Percentiles rank a stretch among this genome's conserved stretches.
Conservation (phyloP, 2,329 filamentous ascomycete genomes). For the Aspergillus alliaceus region DNA sequence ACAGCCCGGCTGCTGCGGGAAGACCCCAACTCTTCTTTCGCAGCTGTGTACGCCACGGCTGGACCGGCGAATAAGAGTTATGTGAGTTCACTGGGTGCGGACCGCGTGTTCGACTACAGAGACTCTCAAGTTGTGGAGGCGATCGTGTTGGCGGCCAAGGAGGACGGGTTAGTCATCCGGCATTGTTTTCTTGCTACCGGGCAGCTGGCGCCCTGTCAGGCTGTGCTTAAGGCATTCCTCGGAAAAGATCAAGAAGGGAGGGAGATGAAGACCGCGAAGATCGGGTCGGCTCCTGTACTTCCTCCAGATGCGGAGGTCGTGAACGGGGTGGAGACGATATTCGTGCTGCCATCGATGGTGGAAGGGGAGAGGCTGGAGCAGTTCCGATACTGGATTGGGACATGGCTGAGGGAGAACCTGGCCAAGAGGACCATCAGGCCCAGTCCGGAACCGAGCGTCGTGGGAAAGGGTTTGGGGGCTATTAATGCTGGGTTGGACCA, state of each 20-base stretch:
- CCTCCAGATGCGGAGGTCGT: conserved; percentile 30
- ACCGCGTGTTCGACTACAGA: conserved; percentile 47
- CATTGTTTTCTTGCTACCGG: conserved; percentile 47
- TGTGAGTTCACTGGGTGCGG: conserved; percentile 28
- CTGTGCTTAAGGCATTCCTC: conserved; percentile 38
- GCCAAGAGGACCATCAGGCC: conserved; percentile 34
- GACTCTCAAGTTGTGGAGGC: conserved; percentile 21
- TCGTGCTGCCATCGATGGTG: conserved; percentile 37
- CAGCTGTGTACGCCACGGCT: conserved; percentile 46
- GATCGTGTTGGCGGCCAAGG: conserved; percentile 38
- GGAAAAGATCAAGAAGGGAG: neutral
- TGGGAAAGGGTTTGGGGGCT: conserved; percentile 38
- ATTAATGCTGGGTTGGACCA: conserved; percentile 42
- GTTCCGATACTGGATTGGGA: conserved; percentile 44
- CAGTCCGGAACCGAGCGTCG: conserved; percentile 40
- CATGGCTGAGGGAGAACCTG: conserved; percentile 37
- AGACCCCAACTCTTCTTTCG: conserved; percentile 31
- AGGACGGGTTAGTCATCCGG: conserved; percentile 39
- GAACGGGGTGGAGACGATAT: conserved; percentile 39
- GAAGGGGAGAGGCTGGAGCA: conserved; percentile 38
- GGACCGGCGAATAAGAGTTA: conserved; percentile 36
- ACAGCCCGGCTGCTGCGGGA: conserved; percentile 37
- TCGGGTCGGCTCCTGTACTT: conserved; percentile 41
- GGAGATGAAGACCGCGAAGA: conserved; percentile 21
- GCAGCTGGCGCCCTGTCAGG: conserved; percentile 36